Evolutionary conservation across 164 flowering plant genomes (phyloP), one percentile per base, ranked within the genome.

Genomic region (Vitis vinifera): DNA sequence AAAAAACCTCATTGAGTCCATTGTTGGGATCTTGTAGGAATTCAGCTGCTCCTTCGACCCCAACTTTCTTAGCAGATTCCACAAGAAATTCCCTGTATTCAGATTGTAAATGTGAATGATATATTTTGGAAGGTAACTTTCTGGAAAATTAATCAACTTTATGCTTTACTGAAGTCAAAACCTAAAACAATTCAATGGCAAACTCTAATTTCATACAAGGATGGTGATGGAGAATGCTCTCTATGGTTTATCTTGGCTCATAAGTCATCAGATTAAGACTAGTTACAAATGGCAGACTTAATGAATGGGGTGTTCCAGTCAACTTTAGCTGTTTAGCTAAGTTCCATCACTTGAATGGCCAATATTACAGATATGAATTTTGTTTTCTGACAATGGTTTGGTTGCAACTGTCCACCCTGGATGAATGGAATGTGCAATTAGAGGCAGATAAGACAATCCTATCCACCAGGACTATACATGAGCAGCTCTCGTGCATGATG

Each of bases 21-120:
- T 81, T 89, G 59, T 83, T 83, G 10, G 94, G 89, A 59, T 91
- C 82, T 63, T 79, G 84, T 70, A 93, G 97, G 76, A 93, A 90
- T 75, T 88, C 91, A 23, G 77, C 89, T 62, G 98, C 96, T 50
- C 96, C 98, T 73, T 84, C 93, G 9, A 95, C 66, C 55, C 97
- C 98, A 69, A 78, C 94, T 81, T 89, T 93, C 49, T 27, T 59
- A 50, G 99, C 97, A 70, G 78, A 84, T 70, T 88, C 92, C 67
- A 87, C 57, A 48, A 95, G 96, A 73, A 93, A 91, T 48, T 87
- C 81, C 76, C 99, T 94, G 84, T 76, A 84, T 63, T 55, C 68
- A 67, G 47, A 56, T 17, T 55, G 51, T 8, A 60, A 51, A 51
- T 47, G 10, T 53, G 17, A 16, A 13, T 17, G n/a, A 29, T 17